Evolutionary conservation across 192 early-diverging fungal genomes (phyloP), one percentile per base, ranked within the genome.

Genomic region (Phlyctochytrium planicorne): DNA sequence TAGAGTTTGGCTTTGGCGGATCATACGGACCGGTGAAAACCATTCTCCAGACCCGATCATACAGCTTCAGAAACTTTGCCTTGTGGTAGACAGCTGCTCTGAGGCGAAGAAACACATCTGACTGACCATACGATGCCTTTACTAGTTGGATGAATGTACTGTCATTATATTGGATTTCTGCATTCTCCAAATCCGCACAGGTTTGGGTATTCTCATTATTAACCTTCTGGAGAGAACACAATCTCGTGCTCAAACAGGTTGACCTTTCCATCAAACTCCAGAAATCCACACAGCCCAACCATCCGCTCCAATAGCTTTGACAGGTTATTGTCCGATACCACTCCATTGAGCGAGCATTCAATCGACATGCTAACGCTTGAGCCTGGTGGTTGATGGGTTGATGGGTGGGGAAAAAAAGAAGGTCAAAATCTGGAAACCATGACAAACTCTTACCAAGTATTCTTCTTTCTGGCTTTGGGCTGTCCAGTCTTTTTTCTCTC

Each of bases 21-120:
- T 92, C 92, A 0, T 91, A 90, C 63, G 86, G 82, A 31, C 89
- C 90, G 2, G 82, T 70, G 64, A 86, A 80, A 62, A 78, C 82
- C 14, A 91, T 63, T 27, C 72, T 77, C 72, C 75, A 80, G 30
- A 52, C 4, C 25, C 71, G 61, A 20, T 70, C 31, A 25, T 74
- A 35, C 24, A 68, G 30, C 2, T 62, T 40, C 33, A 64, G 23
- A 29, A 77, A 81, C 27, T n/a, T 53, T 6, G 69, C 53, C n/a
- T 65, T 63, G 33, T 35, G 30, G 24, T 63, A 50, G 24, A 77
- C 36, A 17, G 35, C 34, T 3, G 82, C 80, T 31, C 77, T 71
- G 52, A 92, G 72, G 36, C 89, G 78, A 34, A 92, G 74, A 27
- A 88, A 73, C 34, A 89, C 80, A 79, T 94, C 91, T 34, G 20